Percentiles rank a stretch among this genome's conserved stretches.
These are phyloP conservation scores for Kwoniella botswanensis DNA, from an alignment of 768 basidiomycete genomes.

Conservation along the genomic window DNA sequence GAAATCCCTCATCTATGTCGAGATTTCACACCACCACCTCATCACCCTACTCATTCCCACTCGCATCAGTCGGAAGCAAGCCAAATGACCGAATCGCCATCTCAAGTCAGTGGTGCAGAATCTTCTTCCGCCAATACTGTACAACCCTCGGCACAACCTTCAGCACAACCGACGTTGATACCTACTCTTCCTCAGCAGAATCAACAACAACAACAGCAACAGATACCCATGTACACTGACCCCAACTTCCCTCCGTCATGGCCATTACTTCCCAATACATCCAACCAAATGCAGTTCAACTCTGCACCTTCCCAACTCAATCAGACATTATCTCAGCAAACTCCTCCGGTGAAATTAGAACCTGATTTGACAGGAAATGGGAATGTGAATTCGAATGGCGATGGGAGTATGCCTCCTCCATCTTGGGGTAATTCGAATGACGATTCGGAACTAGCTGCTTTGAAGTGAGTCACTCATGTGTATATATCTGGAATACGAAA, in stretches of 20 bases:
- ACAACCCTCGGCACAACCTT: slow-evolving; percentile 1
- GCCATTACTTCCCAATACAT: slow-evolving; percentile 46
- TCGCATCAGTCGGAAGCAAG: slow-evolving; percentile 17
- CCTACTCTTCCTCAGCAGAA: slow-evolving; percentile 26
- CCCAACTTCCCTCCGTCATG: slow-evolving; percentile 50
- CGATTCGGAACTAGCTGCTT: slow-evolving; percentile 44
- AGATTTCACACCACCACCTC: slow-evolving; percentile 65
- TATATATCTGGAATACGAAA: neutral
- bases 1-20: slow-evolving; percentile 95
- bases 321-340: slow-evolving; percentile 6
- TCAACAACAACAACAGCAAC: slow-evolving; percentile 10
- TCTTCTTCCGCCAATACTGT: slow-evolving; percentile 1
- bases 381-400: slow-evolving; percentile 1
- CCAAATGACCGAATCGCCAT: slow-evolving; percentile 13
- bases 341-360: slow-evolving; percentile 4
- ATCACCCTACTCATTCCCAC: slow-evolving; percentile 21
- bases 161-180: slow-evolving; percentile 11
- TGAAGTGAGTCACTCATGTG: slow-evolving; percentile 34
- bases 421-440: slow-evolving; percentile 34
- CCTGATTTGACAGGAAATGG: slow-evolving; percentile 17
- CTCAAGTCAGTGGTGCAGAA: slow-evolving; percentile 8
- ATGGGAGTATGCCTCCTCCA: slow-evolving; percentile 11
- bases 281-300: slow-evolving; percentile 15
- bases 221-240: slow-evolving; percentile 39
- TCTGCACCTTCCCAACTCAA: slow-evolving; percentile 19